Conservation (phyloP, 179 eudicot genomes). For the Spergularia azorica region DNA sequence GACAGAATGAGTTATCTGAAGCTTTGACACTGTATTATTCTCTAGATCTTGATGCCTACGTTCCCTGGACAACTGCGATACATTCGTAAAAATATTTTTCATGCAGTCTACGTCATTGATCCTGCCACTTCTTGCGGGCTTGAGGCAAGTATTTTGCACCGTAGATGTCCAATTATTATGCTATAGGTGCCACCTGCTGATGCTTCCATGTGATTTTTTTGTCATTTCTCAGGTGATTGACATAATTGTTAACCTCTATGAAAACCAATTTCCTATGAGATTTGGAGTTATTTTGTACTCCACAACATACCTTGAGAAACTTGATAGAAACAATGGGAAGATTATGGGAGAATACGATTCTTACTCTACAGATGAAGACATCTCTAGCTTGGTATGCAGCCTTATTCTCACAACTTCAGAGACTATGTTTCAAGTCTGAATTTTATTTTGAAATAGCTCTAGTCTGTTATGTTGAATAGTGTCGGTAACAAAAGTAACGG, state of each 20-base stretch:
- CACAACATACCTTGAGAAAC: conserved; percentile 43
- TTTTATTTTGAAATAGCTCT: no score
- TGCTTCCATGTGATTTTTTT: conserved; percentile 20
- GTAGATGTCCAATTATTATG: neutral
- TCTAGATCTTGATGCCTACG: conserved; percentile 95
- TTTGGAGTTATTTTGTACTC: conserved; percentile 90
- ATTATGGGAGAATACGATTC: conserved; percentile 36
- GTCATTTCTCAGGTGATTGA: conserved; percentile 58
- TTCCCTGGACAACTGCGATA: conserved; percentile 97
- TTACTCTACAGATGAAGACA: conserved; percentile 52
- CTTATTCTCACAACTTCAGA: neutral
- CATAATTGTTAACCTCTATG: conserved; percentile 62
- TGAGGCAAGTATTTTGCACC: conserved; percentile 62
- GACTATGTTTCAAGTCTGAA: no score
- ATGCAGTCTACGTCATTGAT: conserved; percentile 87
- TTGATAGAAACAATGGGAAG: conserved; percentile 60
- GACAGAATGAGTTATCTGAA: neutral
- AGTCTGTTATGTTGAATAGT: no score
- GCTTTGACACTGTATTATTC: conserved; percentile 12
- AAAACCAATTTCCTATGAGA: conserved; percentile 91
- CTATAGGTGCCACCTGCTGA: conserved; percentile 8
- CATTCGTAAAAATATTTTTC: conserved; percentile 89
- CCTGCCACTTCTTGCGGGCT: conserved; percentile 89
- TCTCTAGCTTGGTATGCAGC: conserved; percentile 67
- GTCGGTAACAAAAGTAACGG: no score